A percentile compares a stretch with the other conserved stretches of the same genome.
Conservation (phyloP, 2,329 filamentous ascomycete species). For the Tolypocladium cylindrosporum region DNA sequence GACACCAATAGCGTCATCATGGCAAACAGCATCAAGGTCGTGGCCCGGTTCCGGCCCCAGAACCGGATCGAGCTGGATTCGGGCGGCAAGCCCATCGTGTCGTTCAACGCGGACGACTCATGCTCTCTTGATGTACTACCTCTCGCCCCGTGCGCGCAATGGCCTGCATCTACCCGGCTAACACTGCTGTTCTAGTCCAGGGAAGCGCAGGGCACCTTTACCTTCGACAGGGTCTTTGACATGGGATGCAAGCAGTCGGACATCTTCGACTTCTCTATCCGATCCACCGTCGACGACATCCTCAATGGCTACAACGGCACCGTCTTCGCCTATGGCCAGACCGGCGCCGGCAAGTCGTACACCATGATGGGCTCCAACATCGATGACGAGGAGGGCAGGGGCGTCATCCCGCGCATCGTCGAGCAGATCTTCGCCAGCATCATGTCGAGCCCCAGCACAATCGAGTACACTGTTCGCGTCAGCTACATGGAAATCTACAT, state of each 20-base stretch:
- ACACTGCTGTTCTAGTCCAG: conserved; percentile 51
- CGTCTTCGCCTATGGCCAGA: conserved; percentile 97
- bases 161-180: conserved; percentile 8
- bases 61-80: conserved; percentile 88
- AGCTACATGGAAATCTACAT: conserved; percentile 99
- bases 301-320: conserved; percentile 98
- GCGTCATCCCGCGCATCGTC: conserved; percentile 93
- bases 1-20: conserved; percentile 31
- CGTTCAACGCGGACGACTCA: conserved; percentile 81
- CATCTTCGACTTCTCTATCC: conserved; percentile 97
- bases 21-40: conserved; percentile 69
- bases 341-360: conserved; percentile 95
- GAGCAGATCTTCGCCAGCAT: conserved; percentile 97
- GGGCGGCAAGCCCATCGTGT: conserved; percentile 85
- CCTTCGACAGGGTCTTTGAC: conserved; percentile 95
- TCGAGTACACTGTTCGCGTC: conserved; percentile 97
- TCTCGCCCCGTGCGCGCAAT: conserved; percentile 1
- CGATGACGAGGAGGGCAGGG: conserved; percentile 76
- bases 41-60: conserved; percentile 94
- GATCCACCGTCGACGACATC: conserved; percentile 92
- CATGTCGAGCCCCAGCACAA: conserved; percentile 79
- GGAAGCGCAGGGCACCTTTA: conserved; percentile 79
- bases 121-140: conserved; percentile 69
- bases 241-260: conserved; percentile 85
- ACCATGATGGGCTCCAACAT: conserved; percentile 82